Base-by-base conservation (phyloP, 805 yeast genomes). In the Candida maris region DNA sequence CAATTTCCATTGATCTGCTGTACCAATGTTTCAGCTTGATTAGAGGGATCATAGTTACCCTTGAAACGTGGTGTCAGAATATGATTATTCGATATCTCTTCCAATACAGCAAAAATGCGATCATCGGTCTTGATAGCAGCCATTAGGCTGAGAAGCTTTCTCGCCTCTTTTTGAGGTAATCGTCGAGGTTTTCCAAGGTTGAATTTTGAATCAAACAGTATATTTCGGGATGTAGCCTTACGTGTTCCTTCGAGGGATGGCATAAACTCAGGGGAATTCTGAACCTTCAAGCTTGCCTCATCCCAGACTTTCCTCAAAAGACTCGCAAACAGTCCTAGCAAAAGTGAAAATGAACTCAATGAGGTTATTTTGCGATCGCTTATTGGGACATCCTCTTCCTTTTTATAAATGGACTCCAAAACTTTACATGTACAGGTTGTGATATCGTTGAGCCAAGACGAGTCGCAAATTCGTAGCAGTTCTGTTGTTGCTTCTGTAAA, bases 311-410 rank as follows among this genome's bases (percentile, higher is more conserved):
- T 40, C 6, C 42, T 33, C 14, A 46, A 24, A 4, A 64, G 45
- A 40, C 65, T 70, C 8, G 70, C 60, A 15, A 73, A 40, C 19
- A 74, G 52, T 33, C 68, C 52, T 8, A 69, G 35, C 7, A 71
- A 34, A 2, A 68, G 52, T 16, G 64, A 45, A 1, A 68, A 44
- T 0, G 77, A 65, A 9, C 57, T 49, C 15, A 64, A 30, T 6
- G 65, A 54, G 2, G 51, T 16, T 4, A 39, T 35, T 16, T 36
- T 42, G 22, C 67, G 46, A 28, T 62, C 61, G 19, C 42, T 45
- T 9, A 64, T 25, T 2, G 59, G 42, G 8, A 31, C 25, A 13
- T 32, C 33, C n/a, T 35, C 21, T 32, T 49, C 45, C 23, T 42
- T 41, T 27, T 51, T 41, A 40, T 59, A 58, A 39, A 64, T 36